These are phyloP conservation scores for Pseudopithomyces maydicus DNA, from an alignment of 2,329 filamentous ascomycete genomes.

Conservation along the genomic window DNA sequence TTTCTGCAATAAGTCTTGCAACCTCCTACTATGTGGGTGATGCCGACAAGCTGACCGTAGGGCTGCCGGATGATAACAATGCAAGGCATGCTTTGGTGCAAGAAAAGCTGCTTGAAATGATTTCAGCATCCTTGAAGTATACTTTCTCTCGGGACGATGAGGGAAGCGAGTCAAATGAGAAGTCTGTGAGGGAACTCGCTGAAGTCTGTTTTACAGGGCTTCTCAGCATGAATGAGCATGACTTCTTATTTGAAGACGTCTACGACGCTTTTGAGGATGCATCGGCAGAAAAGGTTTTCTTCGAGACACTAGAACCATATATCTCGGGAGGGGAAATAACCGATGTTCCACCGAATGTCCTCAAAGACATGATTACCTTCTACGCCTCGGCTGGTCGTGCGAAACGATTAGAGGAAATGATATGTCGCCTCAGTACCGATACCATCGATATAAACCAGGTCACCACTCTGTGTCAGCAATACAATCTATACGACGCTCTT, in stretches of 20 bases:
- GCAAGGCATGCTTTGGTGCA: slow-evolving; percentile 80
- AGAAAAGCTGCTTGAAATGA: slow-evolving; percentile 91
- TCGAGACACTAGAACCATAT: slow-evolving; percentile 86
- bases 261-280: slow-evolving; percentile 89
- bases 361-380: slow-evolving; percentile 84
- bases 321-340: slow-evolving; percentile 79
- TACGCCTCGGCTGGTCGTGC: slow-evolving; percentile 79
- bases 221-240: slow-evolving; percentile 73
- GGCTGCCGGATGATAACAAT: slow-evolving; percentile 80
- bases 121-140: slow-evolving; percentile 88
- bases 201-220: slow-evolving; percentile 85
- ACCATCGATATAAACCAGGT: slow-evolving; percentile 95
- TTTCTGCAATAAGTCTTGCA: slow-evolving; percentile 86
- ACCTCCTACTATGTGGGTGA: slow-evolving; percentile 91
- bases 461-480: slow-evolving; percentile 86
- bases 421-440: slow-evolving; percentile 87
- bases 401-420: slow-evolving; percentile 84
- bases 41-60: slow-evolving; percentile 92
- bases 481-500: slow-evolving; percentile 90
- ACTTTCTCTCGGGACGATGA: slow-evolving; percentile 71
- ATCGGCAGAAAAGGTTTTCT: slow-evolving; percentile 73
- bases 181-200: slow-evolving; percentile 75
- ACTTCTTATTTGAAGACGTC: slow-evolving; percentile 89
- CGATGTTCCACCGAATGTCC: slow-evolving; percentile 76
- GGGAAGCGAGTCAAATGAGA: slow-evolving; percentile 56